These are phyloP conservation scores for Aquanectria penicillioides DNA, from an alignment of 2,329 filamentous ascomycete species.

Conservation along the genomic window DNA sequence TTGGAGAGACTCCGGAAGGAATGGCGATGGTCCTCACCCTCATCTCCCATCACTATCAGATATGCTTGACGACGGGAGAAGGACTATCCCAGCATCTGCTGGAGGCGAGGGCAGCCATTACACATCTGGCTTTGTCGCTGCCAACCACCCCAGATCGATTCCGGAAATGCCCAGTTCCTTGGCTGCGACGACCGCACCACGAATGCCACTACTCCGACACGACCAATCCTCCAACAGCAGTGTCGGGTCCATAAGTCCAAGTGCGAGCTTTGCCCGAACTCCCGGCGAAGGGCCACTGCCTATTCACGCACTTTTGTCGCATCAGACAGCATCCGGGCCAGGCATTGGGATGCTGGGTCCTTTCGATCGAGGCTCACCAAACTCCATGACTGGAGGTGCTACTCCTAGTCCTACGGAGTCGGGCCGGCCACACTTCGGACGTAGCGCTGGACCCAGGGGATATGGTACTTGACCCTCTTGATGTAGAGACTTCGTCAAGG, in stretches of 20 bases:
- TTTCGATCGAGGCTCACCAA: slow-evolving; percentile 36
- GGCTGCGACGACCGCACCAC: slow-evolving; percentile 39
- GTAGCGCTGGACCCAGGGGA: slow-evolving; percentile 41
- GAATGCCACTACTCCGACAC: slow-evolving; percentile 54
- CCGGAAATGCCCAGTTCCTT: slow-evolving; percentile 38
- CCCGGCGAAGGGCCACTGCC: slow-evolving; percentile 62
- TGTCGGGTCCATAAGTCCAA: slow-evolving; percentile 53
- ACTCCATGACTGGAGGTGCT: slow-evolving; percentile 28
- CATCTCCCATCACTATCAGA: slow-evolving; percentile 59
- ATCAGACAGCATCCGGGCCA: slow-evolving; percentile 45
- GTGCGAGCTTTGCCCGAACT: slow-evolving; percentile 49
- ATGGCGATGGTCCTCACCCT: slow-evolving; percentile 41
- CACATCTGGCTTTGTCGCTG: slow-evolving; percentile 42
- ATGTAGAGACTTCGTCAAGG: slow-evolving; percentile 23
- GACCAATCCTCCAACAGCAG: slow-evolving; percentile 59
- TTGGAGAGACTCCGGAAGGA: slow-evolving; percentile 39
- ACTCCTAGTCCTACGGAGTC: slow-evolving; percentile 42
- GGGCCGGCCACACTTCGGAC: slow-evolving; percentile 33
- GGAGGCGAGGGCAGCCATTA: slow-evolving; percentile 38
- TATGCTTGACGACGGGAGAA: slow-evolving; percentile 53
- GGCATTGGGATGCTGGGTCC: slow-evolving; percentile 17
- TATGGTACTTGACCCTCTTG: slow-evolving; percentile 46
- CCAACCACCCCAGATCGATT: slow-evolving; percentile 44
- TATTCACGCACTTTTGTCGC: slow-evolving; percentile 63
- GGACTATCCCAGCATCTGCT: slow-evolving; percentile 27